These are phyloP conservation scores for Nemania sp. DNA, from an alignment of 2,329 filamentous ascomycete species.

Conservation along the genomic window DNA sequence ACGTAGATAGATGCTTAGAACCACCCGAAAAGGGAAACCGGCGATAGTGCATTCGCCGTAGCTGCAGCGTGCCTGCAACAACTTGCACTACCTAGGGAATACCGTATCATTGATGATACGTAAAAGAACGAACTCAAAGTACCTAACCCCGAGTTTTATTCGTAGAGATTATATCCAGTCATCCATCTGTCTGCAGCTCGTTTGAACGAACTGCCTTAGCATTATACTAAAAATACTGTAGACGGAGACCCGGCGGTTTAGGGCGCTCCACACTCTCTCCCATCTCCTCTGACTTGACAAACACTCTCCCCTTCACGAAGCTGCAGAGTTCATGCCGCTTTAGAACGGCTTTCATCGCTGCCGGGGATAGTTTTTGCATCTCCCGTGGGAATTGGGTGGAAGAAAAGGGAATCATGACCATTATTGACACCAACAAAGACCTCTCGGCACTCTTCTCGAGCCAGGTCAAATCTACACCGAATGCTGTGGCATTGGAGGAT, in stretches of 20 bases:
- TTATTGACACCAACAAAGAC: constrained; percentile 79
- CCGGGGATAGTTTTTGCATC: not conserved
- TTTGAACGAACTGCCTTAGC: constrained; percentile 10
- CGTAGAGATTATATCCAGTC: constrained; percentile 8
- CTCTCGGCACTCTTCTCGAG: constrained; percentile 76
- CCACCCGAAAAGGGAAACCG: not conserved
- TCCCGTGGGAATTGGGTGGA: not conserved
- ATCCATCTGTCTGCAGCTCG: constrained; percentile 10
- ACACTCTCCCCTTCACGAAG: constrained; percentile 14
- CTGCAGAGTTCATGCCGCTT: constrained; percentile 1
- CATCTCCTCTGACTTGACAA: constrained; percentile 8
- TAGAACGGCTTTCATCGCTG: not conserved
- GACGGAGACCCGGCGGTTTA: constrained; percentile 19
- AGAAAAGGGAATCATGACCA: constrained; percentile 61
- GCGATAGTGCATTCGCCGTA: not conserved
- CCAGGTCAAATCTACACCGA: constrained; percentile 76
- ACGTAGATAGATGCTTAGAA: constrained; percentile 1
- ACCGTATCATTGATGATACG: constrained; percentile 1
- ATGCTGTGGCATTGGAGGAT: constrained; percentile 79
- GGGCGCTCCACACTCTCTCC: constrained; percentile 25
- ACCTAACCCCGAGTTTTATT: constrained; percentile 3
- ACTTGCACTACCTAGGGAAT: not conserved
- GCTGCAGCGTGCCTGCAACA: constrained; percentile 4
- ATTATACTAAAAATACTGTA: not conserved
- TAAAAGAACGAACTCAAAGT: not conserved